phyloP scores from a whole-genome alignment of 805 yeast genomes.

The Torulaspora franciscae region DNA sequence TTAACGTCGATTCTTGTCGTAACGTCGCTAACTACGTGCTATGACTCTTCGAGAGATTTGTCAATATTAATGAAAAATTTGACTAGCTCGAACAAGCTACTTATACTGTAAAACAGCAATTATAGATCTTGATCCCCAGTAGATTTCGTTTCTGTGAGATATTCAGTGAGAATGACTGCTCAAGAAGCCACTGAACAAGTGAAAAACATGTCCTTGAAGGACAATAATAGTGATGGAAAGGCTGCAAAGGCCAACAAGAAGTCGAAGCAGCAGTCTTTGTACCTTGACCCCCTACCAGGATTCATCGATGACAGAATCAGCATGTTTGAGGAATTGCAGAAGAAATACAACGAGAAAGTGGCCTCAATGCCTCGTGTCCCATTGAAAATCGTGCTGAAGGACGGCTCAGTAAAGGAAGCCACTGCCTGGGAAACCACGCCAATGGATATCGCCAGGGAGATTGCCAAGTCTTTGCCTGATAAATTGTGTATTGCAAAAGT shows the following conservation, averaged over 20 bases:
- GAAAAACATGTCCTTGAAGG: constrained; percentile 39
- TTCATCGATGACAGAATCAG: constrained; percentile 75
- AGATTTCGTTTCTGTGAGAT: neutral
- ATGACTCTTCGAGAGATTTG: neutral
- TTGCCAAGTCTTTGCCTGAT: constrained; percentile 83
- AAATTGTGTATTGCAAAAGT: constrained; percentile 89
- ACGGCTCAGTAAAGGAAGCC: constrained; percentile 76
- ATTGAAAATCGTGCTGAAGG: constrained; percentile 77
- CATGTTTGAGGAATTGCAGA: constrained; percentile 75
- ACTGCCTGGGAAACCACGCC: constrained; percentile 89
- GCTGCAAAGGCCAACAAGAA: constrained; percentile 37
- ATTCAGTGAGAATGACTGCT: constrained; percentile 14
- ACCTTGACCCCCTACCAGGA: constrained; percentile 72
- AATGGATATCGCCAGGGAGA: constrained; percentile 71
- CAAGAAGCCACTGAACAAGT: constrained; percentile 38
- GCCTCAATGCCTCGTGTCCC: constrained; percentile 58
- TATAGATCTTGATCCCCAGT: neutral
- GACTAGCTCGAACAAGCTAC: neutral
- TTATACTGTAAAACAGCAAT: neutral
- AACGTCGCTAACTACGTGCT: neutral
- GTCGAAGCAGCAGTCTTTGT: constrained; percentile 43
- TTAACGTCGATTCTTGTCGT: neutral
- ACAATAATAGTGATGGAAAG: constrained; percentile 18
- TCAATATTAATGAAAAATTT: constrained; percentile 1
- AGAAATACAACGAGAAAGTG: constrained; percentile 65